Evolutionary conservation across 1,284 basidiomycete species (phyloP), one percentile per base, ranked within the genome.

Genomic region (Sporisorium reilianum): DNA sequence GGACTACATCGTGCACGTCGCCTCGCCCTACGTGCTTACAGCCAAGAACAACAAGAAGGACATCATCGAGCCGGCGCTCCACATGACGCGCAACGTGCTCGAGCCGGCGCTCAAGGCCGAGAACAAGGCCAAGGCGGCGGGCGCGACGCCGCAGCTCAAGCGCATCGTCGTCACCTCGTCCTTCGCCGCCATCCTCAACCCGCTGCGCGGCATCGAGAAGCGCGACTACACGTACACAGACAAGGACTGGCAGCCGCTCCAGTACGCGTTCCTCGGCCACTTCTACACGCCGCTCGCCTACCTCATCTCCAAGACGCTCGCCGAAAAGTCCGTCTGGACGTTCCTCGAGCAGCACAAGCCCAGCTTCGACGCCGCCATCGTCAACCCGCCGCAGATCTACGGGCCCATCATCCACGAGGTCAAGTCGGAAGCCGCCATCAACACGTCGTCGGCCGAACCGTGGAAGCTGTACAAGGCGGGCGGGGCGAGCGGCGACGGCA

Each of bases 311-410:
- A 86, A 86, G 64, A 82, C 81, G 1, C 64, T 85, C 7, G 83
- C 85, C 2, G 85, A 86, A 52, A 76, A 75, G 16, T 77, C 82
- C 5, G 82, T 84, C 0, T 86, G 85, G 85, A 51, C 79, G 5
- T 85, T 80, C 52, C 58, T 85, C 16, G 67, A 81, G n/a, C 53
- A 80, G 34, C 68, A 83, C 56, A 79, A 83, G 23, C 73, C 73
- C 11, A 14, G 40, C 0, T 75, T 75, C 22, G 79, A 80, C 49
- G 66, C 76, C 16, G 54, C 64, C 3, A 74, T 68, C 14, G 65
- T 80, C 58, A 70, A 77, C 45, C 78, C 78, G 3, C 76, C 77
- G 5, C 60, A 68, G 26, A 69, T 80, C 50, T 80, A 80, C 52
- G 79, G 79, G 4, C 79, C 78, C 22, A 69, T 75, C 55, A 70